These are phyloP conservation scores for Nyctanthes arbortristis DNA, from an alignment of 257 asterid genomes.

Conservation along the genomic window DNA sequence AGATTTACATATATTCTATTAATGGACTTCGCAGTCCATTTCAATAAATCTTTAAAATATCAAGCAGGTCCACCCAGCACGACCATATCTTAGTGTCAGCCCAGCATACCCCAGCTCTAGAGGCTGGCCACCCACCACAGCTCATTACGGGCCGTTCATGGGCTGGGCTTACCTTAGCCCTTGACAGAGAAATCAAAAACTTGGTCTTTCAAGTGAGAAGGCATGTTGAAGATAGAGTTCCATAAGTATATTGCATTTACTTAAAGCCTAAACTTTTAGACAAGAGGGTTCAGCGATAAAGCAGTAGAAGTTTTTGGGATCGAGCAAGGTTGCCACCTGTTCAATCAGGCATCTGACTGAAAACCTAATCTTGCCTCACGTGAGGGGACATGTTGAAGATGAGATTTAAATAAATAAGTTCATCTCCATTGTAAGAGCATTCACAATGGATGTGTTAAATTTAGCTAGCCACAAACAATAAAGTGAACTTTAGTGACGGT, in stretches of 20 bases:
- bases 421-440: background rate
- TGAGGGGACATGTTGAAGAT: background rate
- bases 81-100: background rate
- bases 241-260: background rate
- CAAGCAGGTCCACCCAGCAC: background rate
- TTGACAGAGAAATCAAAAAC: background rate
- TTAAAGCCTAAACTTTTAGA: background rate
- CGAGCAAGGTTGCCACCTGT: background rate
- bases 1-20: background rate
- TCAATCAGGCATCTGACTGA: background rate
- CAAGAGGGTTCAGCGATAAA: background rate
- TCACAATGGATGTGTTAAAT: background rate
- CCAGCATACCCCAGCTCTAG: background rate
- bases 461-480: background rate
- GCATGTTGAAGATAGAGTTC: background rate
- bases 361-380: background rate
- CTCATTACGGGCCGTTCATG: background rate
- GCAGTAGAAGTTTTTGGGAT: background rate
- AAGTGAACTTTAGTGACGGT: too few species aligned
- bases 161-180: background rate
- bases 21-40: background rate
- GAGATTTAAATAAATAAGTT: background rate
- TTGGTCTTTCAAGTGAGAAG: background rate
- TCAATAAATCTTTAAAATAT: background rate
- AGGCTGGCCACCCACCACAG: background rate